Conservation (phyloP, 192 early-diverging fungal species). For the Physocladia obscura region DNA sequence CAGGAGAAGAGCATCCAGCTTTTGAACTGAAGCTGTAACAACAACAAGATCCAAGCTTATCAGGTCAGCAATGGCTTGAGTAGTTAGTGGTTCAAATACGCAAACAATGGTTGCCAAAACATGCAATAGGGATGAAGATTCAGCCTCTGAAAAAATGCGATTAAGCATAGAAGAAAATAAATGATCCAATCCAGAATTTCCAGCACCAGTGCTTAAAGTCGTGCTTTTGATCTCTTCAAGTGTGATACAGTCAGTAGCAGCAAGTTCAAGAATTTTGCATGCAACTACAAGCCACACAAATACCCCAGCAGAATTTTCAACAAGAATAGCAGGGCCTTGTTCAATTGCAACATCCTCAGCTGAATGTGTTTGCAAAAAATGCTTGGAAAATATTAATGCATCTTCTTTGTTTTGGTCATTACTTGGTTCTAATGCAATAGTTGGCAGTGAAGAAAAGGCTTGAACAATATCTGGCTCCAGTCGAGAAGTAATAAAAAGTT, state of each 20-base stretch:
- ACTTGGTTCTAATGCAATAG: neutral
- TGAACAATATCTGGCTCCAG: constrained; percentile 18
- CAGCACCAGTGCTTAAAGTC: neutral
- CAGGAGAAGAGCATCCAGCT: constrained; percentile 1
- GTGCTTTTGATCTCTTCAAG: neutral
- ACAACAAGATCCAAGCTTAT: neutral
- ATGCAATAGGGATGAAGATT: neutral
- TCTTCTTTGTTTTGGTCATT: neutral
- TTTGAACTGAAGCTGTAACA: neutral
- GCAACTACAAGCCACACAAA: constrained; percentile 14
- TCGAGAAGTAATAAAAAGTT: constrained; percentile 15
- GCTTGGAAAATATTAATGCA: neutral
- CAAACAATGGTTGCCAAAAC: neutral
- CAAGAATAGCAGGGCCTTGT: neutral
- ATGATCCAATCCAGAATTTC: neutral
- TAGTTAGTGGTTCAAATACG: neutral
- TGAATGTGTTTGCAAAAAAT: neutral
- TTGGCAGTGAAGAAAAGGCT: neutral
- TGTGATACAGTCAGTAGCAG: neutral
- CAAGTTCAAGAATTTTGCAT: neutral
- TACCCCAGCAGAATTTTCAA: constrained; percentile 6
- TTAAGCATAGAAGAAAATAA: neutral
- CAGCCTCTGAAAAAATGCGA: neutral
- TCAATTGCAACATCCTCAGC: constrained; percentile 1
- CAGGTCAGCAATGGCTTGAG: neutral